phyloP scores from a whole-genome alignment of 768 basidiomycete species.

The Polyporus arcularius region DNA sequence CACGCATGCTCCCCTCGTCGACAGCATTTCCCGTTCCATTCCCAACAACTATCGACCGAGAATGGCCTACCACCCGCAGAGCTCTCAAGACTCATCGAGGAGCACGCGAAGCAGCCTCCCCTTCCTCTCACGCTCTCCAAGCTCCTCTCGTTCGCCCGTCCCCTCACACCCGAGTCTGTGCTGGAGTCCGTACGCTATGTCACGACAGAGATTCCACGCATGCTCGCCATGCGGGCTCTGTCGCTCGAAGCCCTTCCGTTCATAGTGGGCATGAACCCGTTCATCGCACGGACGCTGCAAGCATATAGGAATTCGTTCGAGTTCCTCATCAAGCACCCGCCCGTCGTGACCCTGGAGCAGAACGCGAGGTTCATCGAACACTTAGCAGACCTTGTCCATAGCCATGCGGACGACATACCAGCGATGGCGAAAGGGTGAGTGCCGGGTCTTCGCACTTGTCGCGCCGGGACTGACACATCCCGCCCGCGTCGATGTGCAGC shows the following conservation, averaged over 20 bases:
- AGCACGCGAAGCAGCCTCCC: conserved; percentile 63
- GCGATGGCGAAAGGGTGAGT: conserved; percentile 85
- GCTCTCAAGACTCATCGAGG: conserved; percentile 58
- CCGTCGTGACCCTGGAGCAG: conserved; percentile 64
- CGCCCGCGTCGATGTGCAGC: conserved; percentile 36
- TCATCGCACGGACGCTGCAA: conserved; percentile 69
- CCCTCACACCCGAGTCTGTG: conserved; percentile 69
- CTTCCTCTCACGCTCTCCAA: conserved; percentile 71
- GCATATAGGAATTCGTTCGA: conserved; percentile 71
- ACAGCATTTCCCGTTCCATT: conserved; percentile 8
- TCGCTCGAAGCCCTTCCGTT: conserved; percentile 78
- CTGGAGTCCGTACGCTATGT: conserved; percentile 75
- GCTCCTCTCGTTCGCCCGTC: conserved; percentile 74
- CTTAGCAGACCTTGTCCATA: conserved; percentile 70
- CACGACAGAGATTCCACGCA: conserved; percentile 73
- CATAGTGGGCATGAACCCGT: conserved; percentile 89
- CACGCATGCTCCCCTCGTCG: not conserved
- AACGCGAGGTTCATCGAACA: conserved; percentile 69
- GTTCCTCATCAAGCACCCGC: conserved; percentile 66
- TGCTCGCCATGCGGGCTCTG: conserved; percentile 73
- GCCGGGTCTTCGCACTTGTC: not conserved
- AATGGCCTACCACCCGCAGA: conserved; percentile 49
- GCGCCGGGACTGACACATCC: not conserved
- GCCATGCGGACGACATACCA: conserved; percentile 86
- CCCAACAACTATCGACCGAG: conserved; percentile 1